A percentile compares a stretch with the other conserved stretches of the same genome.
phyloP scores from a whole-genome alignment of 345 rosid genomes.

The Cardamine occulta region DNA sequence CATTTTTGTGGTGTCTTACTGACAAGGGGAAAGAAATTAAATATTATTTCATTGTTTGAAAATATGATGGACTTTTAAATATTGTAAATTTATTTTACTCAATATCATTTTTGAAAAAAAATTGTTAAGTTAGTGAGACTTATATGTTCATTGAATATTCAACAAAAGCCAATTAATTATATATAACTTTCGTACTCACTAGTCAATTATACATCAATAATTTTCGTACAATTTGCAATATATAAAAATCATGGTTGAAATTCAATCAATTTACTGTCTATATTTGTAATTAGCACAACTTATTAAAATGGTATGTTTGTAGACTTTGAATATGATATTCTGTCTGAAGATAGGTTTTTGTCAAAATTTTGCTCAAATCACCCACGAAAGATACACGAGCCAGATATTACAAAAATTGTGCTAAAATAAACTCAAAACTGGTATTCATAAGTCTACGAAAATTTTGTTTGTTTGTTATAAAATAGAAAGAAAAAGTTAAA shows the following conservation, averaged over 20 bases:
- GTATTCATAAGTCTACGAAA: not conserved
- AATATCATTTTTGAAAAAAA: not conserved
- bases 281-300: not conserved
- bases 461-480: not conserved
- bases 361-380: not conserved
- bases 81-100: not conserved
- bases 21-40: not conserved
- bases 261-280: not conserved
- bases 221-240: not conserved
- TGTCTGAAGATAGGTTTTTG: not conserved
- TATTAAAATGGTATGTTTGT: not conserved
- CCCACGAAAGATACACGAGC: not conserved
- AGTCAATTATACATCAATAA: not conserved
- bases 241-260: not conserved
- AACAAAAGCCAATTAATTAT: not conserved
- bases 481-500: slow-evolving; percentile 1
- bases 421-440: not conserved
- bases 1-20: not conserved
- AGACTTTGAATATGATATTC: not conserved
- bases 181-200: not conserved
- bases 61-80: not conserved
- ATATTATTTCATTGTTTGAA: not conserved
- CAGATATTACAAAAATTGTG: not conserved
- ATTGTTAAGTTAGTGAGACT: not conserved
- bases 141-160: not conserved